phyloP scores from a whole-genome alignment of 257 asterid species.

The Phtheirospermum japonicum region DNA sequence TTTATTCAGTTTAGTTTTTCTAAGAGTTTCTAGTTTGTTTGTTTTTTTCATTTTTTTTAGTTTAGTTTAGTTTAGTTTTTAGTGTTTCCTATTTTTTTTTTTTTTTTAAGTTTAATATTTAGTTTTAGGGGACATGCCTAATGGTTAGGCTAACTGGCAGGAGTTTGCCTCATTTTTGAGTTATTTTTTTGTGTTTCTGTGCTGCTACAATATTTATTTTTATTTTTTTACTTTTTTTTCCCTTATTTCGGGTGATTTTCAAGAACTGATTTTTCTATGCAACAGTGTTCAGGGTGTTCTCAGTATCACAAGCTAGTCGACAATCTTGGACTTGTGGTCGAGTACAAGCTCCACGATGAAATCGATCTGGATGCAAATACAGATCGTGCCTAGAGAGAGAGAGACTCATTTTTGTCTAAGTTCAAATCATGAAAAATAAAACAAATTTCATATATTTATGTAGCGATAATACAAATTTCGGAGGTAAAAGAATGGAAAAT shows the following conservation, averaged over 20 bases:
- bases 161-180: no score
- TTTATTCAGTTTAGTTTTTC: no score
- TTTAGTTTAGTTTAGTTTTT: no score
- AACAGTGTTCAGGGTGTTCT: conserved; percentile 90
- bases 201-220: no score
- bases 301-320: conserved; percentile 86
- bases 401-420: conserved; percentile 18
- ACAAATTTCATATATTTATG: conserved; percentile 28
- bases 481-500: conserved; percentile 39
- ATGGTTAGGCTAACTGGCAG: no score
- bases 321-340: conserved; percentile 86
- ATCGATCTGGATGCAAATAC: conserved; percentile 41
- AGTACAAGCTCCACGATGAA: conserved; percentile 71
- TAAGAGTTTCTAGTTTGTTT: no score
- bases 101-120: no score
- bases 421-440: conserved; percentile 28
- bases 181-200: no score
- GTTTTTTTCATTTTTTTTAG: no score
- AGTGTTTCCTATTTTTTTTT: no score
- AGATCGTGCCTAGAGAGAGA: conserved; percentile 39
- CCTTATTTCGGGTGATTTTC: neutral
- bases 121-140: no score
- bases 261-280: conserved; percentile 25
- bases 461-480: conserved; percentile 29
- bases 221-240: no score